Base-by-base conservation (phyloP, 441 rosid genomes). In the Pelargonium myrrhifolium region DNA sequence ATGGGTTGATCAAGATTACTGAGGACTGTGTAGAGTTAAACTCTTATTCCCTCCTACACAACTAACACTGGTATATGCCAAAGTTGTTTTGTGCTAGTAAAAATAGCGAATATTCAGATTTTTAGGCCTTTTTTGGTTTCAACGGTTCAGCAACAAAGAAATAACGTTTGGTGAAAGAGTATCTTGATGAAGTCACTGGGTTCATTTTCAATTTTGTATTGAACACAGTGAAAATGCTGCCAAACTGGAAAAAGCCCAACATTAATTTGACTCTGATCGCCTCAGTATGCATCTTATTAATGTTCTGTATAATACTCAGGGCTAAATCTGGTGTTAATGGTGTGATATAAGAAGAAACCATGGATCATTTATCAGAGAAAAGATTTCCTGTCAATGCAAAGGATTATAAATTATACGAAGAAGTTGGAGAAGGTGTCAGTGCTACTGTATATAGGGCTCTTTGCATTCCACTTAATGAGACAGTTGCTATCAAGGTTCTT, bases 351-450 rank as follows among this genome's bases (percentile, higher is more conserved):
- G 73, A 64, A 65, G 70, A 65, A 77, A 78, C 65, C 62, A 91
- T 89, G 97, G 91, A 84, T 67, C 73, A 75, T 59, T 73, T 62
- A 68, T 77, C 78, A 24, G 91, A 86, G 77, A 94, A 87, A 80
- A 86, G 78, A 68, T 89, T 72, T 78, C 99, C 99, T 74, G 76
- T 86, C 67, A 68, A 67, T 79, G 94, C 96, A 58, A 84, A 82
- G 72, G 96, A 94, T 75, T 94, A 94, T 76, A 87, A 76, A 77
- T 77, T 88, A 71, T 84, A 78, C 66, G 99, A 94, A 83, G 99
- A 89, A 78, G 89, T 94, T 77, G 99, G 99, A 64, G 99, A 94
- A 83, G 99, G 99, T 73, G 97, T 92, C 78, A 92, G 98, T 45
- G 98, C 99, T 53, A 83, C 86, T 75, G 99, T 94, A 70, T 75